phyloP scores from a whole-genome alignment of 2,329 filamentous ascomycete species.

The Alternaria ethzedia region DNA sequence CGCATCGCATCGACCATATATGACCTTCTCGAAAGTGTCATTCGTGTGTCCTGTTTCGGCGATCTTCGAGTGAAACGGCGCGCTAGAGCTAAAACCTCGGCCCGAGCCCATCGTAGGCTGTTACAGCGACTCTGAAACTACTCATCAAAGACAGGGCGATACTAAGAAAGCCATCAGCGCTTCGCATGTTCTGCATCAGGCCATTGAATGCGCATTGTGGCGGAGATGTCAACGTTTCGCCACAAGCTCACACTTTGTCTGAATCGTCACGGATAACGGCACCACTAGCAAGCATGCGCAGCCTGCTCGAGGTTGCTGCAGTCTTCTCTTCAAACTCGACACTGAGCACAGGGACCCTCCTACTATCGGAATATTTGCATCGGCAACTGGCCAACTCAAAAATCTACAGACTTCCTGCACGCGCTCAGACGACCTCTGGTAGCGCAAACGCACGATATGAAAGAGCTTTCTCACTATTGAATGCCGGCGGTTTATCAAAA shows the following conservation, averaged over 20 bases:
- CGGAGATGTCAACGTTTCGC: neutral
- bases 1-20: neutral
- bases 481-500: neutral
- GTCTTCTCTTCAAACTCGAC: neutral
- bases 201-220: neutral
- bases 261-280: neutral
- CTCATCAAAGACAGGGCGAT: neutral
- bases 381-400: neutral
- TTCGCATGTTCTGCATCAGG: neutral
- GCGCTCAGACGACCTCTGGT: neutral
- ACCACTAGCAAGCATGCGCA: neutral
- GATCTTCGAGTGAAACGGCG: neutral
- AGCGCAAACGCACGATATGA: neutral
- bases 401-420: neutral
- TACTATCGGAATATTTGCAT: neutral
- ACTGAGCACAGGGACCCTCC: neutral
- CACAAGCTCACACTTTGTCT: neutral
- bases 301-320: neutral
- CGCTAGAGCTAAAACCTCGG: neutral
- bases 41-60: neutral
- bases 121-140: neutral
- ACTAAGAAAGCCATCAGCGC: neutral
- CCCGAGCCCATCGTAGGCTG: neutral
- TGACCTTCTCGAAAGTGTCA: neutral
- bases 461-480: neutral